These are phyloP conservation scores for Talaromyces sp. DNA, from an alignment of 2,329 filamentous ascomycete genomes.

Conservation along the genomic window DNA sequence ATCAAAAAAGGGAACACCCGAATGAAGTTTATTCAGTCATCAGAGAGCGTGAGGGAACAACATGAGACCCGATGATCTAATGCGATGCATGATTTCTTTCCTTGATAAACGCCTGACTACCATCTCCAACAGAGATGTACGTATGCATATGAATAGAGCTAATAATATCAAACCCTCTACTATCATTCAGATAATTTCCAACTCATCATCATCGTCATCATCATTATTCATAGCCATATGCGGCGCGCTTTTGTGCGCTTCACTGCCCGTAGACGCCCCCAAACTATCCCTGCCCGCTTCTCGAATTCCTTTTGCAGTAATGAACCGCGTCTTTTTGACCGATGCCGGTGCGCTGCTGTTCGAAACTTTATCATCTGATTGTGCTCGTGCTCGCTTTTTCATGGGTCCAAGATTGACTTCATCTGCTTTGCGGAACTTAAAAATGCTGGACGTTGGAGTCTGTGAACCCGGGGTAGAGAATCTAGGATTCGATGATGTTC, in stretches of 20 bases:
- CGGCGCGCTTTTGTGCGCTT: constrained; percentile 21
- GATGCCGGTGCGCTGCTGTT: constrained; percentile 27
- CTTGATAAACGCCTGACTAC: not conserved
- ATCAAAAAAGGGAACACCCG: not conserved
- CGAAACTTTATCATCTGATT: constrained; percentile 24
- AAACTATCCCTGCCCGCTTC: constrained; percentile 74
- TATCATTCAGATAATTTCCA: constrained; percentile 44
- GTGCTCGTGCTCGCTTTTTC: constrained; percentile 37
- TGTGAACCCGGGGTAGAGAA: constrained; percentile 11
- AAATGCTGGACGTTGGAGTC: constrained; percentile 22
- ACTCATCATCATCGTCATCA: constrained; percentile 53
- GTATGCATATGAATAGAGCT: not conserved
- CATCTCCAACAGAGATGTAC: not conserved
- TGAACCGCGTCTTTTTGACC: constrained; percentile 70
- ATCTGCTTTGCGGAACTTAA: constrained; percentile 30
- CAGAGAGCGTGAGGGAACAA: not conserved
- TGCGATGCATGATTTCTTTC: not conserved
- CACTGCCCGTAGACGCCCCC: constrained; percentile 49
- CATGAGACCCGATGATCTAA: not conserved
- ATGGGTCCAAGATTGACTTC: constrained; percentile 41
- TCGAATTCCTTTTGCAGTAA: constrained; percentile 72
- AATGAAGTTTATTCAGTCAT: not conserved
- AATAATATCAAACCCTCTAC: not conserved
- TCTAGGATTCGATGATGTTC: constrained; percentile 20
- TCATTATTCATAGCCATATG: constrained; percentile 27